phyloP scores from a whole-genome alignment of 495 filamentous ascomycete genomes.

The Aspergillus sparsus region DNA sequence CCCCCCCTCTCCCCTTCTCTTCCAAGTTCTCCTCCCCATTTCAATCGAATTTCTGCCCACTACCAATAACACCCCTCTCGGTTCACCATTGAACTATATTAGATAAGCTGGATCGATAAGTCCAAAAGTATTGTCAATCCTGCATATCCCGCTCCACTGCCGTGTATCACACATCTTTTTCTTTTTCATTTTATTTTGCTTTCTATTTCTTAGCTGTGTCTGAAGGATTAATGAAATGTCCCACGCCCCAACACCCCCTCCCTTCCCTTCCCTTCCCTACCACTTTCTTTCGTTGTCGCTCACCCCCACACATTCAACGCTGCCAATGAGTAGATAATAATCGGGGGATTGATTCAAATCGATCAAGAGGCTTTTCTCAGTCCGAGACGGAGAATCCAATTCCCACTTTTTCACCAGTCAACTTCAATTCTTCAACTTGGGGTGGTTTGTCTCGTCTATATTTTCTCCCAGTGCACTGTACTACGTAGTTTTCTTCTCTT shows the following conservation, averaged over 20 bases:
- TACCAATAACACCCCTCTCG: background rate
- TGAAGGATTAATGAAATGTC: conserved; percentile 1
- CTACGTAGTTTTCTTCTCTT: no score
- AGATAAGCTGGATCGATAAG: conserved; percentile 21
- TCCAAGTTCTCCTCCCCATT: background rate
- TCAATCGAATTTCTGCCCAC: no score
- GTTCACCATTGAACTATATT: conserved; percentile 20
- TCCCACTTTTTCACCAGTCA: no score
- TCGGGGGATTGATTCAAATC: no score
- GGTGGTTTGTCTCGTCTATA: no score
- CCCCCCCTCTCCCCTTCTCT: no score
- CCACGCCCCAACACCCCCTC: conserved; percentile 4
- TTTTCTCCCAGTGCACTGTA: no score
- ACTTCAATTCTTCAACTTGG: no score
- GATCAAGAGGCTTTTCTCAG: no score
- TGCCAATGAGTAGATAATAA: no score
- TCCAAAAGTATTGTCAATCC: conserved; percentile 26
- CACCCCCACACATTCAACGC: background rate
- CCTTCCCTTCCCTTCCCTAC: background rate
- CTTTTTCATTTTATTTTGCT: background rate
- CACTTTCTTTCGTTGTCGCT: background rate
- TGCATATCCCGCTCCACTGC: conserved; percentile 25
- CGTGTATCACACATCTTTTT: conserved; percentile 13
- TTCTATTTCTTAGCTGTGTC: conserved; percentile 1
- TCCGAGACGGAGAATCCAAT: no score